These are phyloP conservation scores for Hericium rajendrae DNA, from an alignment of 768 basidiomycete genomes.

Conservation along the genomic window DNA sequence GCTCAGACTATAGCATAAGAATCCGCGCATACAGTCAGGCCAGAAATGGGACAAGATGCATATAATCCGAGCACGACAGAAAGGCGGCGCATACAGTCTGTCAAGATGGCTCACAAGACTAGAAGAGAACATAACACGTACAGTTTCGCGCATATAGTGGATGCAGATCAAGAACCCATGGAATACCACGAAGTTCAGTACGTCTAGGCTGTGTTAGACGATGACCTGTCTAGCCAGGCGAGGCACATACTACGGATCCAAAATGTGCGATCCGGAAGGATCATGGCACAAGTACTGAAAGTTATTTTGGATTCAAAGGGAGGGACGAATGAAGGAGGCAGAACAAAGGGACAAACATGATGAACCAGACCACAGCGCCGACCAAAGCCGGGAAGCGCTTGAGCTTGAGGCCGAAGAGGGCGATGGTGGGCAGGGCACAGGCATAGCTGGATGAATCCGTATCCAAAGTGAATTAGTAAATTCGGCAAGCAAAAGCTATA, in stretches of 20 bases:
- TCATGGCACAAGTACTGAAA: background rate
- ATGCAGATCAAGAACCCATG: constrained; percentile 75
- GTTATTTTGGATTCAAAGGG: background rate
- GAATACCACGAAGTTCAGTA: constrained; percentile 69
- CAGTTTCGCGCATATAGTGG: constrained; percentile 34
- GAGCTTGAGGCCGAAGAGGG: constrained; percentile 59
- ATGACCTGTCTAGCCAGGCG: background rate
- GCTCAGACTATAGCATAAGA: constrained; percentile 24
- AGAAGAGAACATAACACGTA: constrained; percentile 11
- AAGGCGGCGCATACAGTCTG: too few relatives aligned
- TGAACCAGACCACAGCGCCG: constrained; percentile 46
- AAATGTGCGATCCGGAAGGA: constrained; percentile 28
- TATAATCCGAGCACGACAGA: too few relatives aligned
- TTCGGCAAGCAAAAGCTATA: constrained; percentile 1
- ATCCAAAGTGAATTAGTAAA: background rate
- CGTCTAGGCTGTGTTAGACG: constrained; percentile 28
- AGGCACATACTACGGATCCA: constrained; percentile 30
- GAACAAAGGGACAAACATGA: constrained; percentile 29
- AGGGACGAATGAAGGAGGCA: background rate
- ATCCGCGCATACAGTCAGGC: too few relatives aligned
- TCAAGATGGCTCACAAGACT: background rate
- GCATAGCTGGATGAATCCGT: constrained; percentile 18
- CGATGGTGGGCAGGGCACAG: constrained; percentile 46
- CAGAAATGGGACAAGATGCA: too few relatives aligned
- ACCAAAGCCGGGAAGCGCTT: constrained; percentile 58